Percentiles rank a stretch among this genome's conserved stretches.
Evolutionary conservation across 1,284 basidiomycete species (phyloP).

Genomic region (Cryptococcus floricola): DNA sequence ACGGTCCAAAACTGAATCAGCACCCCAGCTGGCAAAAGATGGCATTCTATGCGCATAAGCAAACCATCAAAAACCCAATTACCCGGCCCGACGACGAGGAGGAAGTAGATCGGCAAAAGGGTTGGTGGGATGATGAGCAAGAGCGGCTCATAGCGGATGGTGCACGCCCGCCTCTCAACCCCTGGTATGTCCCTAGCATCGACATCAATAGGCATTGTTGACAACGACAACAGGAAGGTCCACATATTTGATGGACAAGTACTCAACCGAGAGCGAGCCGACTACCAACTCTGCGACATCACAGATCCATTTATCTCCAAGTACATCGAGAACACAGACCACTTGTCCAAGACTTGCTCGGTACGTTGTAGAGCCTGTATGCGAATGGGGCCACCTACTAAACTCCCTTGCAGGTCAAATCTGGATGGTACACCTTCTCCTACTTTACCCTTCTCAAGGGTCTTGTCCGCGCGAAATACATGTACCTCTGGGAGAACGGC

Average conservation of each 20-base stretch:
- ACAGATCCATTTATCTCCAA: conserved; percentile 71
- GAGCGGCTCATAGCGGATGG: conserved; percentile 24
- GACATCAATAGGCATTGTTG: not conserved
- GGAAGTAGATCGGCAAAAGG: conserved; percentile 14
- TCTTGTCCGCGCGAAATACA: conserved; percentile 81
- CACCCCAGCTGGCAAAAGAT: conserved; percentile 13
- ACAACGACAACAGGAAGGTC: conserved; percentile 50
- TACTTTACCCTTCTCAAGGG: conserved; percentile 76
- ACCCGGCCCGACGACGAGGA: conserved; percentile 17
- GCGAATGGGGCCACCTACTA: not conserved
- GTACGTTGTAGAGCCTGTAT: conserved; percentile 52
- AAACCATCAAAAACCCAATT: conserved; percentile 13
- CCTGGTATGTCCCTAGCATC: conserved; percentile 18
- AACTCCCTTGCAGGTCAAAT: conserved; percentile 7
- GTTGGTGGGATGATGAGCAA: conserved; percentile 40
- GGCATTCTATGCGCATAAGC: conserved; percentile 23
- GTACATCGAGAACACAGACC: conserved; percentile 70
- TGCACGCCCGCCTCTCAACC: conserved; percentile 32
- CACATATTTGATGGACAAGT: conserved; percentile 87
- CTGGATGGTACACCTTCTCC: conserved; percentile 73
- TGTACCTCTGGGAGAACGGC: conserved; percentile 62
- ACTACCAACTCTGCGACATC: conserved; percentile 92
- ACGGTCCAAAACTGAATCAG: not conserved
- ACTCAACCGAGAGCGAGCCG: conserved; percentile 73
- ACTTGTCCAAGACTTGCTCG: conserved; percentile 64